These are phyloP conservation scores for Balansia obtecta DNA, from an alignment of 2,329 filamentous ascomycete species.

Conservation along the genomic window DNA sequence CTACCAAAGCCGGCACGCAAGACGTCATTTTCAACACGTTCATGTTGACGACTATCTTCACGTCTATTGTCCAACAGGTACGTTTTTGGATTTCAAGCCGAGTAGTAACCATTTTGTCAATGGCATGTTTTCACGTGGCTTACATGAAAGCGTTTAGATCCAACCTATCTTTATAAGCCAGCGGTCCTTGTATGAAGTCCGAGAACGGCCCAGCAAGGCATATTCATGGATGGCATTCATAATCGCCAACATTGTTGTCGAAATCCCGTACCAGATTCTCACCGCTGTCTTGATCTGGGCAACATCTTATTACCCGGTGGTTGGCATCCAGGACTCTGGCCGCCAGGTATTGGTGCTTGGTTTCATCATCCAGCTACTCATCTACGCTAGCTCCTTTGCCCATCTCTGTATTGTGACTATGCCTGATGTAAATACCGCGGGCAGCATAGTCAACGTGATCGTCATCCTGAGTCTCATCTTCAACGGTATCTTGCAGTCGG, in stretches of 20 bases:
- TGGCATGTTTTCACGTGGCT: too few relatives aligned
- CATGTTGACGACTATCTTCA: slow-evolving; percentile 65
- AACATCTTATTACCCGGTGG: slow-evolving; percentile 56
- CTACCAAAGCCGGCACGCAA: slow-evolving; percentile 56
- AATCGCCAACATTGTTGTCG: slow-evolving; percentile 57
- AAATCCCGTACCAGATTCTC: slow-evolving; percentile 58
- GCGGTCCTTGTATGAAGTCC: slow-evolving; percentile 62
- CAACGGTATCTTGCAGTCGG: slow-evolving; percentile 50
- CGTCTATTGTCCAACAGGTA: slow-evolving; percentile 51
- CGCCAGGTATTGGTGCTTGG: slow-evolving; percentile 55
- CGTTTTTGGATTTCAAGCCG: neutral
- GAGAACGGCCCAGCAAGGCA: slow-evolving; percentile 60
- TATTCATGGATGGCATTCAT: slow-evolving; percentile 70
- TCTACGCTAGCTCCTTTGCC: slow-evolving; percentile 61
- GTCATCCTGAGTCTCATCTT: slow-evolving; percentile 48
- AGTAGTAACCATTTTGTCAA: too few relatives aligned
- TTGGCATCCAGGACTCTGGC: slow-evolving; percentile 34
- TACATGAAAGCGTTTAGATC: neutral
- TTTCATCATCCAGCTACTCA: slow-evolving; percentile 51
- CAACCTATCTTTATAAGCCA: slow-evolving; percentile 69
- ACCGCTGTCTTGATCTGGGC: slow-evolving; percentile 51
- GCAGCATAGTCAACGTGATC: slow-evolving; percentile 47
- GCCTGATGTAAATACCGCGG: slow-evolving; percentile 55
- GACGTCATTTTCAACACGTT: slow-evolving; percentile 66
- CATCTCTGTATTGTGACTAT: slow-evolving; percentile 63